Evolutionary conservation across 2,329 filamentous ascomycete genomes (phyloP), one percentile per base, ranked within the genome.

Genomic region (Falciphora oryzae): DNA sequence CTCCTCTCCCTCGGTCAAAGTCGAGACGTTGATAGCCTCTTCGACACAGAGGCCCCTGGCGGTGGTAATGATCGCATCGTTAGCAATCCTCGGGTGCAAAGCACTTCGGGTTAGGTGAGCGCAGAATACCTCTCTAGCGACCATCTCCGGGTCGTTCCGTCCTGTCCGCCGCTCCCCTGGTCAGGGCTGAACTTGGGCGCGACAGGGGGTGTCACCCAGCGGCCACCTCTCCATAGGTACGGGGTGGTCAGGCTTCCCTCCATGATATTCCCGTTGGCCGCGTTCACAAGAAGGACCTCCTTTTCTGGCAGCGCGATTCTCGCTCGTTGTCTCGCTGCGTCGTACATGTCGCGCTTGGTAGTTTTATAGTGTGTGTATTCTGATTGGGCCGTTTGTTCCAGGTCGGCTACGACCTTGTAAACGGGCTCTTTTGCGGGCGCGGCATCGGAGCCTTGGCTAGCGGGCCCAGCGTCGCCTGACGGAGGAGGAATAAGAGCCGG

Each of bases 351-450:
- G 18, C 94, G 86, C 61, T 83, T 79, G 0, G 91, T 95, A 0
- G 94, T 98, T 76, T 99, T 98, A 79, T 90, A 91, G 65, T 89
- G 87, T 0, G 93, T 97, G 72, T 89, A 90, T n/a, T 86, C 82
- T 1, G 84, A 85, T 57, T 76, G 75, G 10, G 68, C 53, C 0
- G 80, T 83, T n/a, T 64, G 64, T n/a, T 68, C 65, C 13, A 65
- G 64, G 69, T 86, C 83, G 3, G 85, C 65, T 0, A 81, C 66
- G 2, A 86, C 73, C 2, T 77, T 75, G 66, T 78, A 84, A 1
- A 71, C 71, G 0, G 74, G 71, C 29, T 16, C 29, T 57, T 29
- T 59, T 44, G 53, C 44, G 18, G 44, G 44, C 44, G 22, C 44
- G 44, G 22, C 44, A 53, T 53, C 44, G 6, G 44, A 53, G 44